A percentile compares a stretch with the other conserved stretches of the same genome.
Evolutionary conservation across 1,284 basidiomycete genomes (phyloP).

Genomic region (Thelephora terrestris): DNA sequence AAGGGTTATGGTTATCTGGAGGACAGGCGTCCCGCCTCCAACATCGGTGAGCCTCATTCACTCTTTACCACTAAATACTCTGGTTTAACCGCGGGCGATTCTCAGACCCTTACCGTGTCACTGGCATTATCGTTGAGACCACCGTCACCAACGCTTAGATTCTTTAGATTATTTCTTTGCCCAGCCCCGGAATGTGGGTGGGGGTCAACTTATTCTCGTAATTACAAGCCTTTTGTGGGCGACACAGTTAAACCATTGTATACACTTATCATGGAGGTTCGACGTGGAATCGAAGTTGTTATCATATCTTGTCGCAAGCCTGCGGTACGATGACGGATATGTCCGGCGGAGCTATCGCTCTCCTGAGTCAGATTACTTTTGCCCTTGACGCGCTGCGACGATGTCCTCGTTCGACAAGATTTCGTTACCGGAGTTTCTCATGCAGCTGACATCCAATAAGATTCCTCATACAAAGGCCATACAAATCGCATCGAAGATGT

Average conservation of each 20-base stretch:
- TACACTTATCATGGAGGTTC: no score
- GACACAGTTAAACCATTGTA: no score
- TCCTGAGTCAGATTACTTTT: no score
- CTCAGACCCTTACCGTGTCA: conserved; percentile 82
- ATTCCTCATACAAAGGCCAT: conserved; percentile 70
- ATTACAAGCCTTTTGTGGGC: no score
- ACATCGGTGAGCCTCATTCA: conserved; percentile 67
- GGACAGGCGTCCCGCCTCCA: conserved; percentile 94
- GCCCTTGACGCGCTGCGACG: not conserved
- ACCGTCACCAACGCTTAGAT: conserved; percentile 54
- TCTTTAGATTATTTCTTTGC: conserved; percentile 1
- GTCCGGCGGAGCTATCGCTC: no score
- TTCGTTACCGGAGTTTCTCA: conserved; percentile 63
- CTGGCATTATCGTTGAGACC: conserved; percentile 88
- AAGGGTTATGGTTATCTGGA: conserved; percentile 96
- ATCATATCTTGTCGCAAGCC: no score
- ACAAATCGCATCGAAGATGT: conserved; percentile 71
- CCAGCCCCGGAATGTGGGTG: no score
- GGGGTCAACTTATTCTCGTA: no score
- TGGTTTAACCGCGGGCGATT: conserved; percentile 8
- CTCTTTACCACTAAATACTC: not conserved
- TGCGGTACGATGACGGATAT: no score
- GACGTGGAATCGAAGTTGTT: no score
- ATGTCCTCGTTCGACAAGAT: conserved; percentile 31
- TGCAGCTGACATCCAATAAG: conserved; percentile 53